Evolutionary conservation across 139 green algal species (phyloP), one percentile per base, ranked within the genome.

Genomic region (Tetraselmis chui): DNA sequence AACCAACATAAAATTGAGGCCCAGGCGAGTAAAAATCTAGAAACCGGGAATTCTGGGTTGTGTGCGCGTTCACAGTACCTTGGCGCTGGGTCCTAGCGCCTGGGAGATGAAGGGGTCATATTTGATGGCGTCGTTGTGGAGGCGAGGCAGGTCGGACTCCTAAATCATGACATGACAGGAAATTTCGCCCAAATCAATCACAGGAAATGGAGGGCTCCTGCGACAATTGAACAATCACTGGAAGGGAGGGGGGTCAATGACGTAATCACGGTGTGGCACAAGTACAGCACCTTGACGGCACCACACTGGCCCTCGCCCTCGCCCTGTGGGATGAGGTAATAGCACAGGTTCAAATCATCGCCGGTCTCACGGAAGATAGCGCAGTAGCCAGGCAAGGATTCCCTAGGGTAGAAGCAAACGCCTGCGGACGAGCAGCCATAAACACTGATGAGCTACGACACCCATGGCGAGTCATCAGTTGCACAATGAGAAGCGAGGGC

Each of bases 281-380:
- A n/a, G 45, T 18, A 67, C 18, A 18, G 58, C 79, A 87, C 89
- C 77, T 87, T 93, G 32, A 96, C 92, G 26, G 92, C 88, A 45
- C 94, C 94, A 83, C 92, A 93, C 84, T 88, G 86, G 29, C 87
- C 90, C 29, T 92, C 84, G 80, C 91, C 91, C 28, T 32, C 28
- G 85, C 92, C 93, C 81, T 87, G 91, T 77, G 94, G 94, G 79
- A 98, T 98, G 27, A 98, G 89, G 89, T 97, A 98, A 87, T 97
- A 98, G 92, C 94, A 98, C 89, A 92, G 97, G 89, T 96, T 96
- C 22, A 98, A 89, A 85, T 97, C 94, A 76, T 97, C 94, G 77
- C 97, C 95, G 76, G 94, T 89, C 86, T 98, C 94, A 82, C 90
- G 91, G 87, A 93, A 93, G 83, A 93, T 93, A 75, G 90, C 90